phyloP scores from a whole-genome alignment of 2,329 filamentous ascomycete genomes.

The Aspergillus carbonarius region DNA sequence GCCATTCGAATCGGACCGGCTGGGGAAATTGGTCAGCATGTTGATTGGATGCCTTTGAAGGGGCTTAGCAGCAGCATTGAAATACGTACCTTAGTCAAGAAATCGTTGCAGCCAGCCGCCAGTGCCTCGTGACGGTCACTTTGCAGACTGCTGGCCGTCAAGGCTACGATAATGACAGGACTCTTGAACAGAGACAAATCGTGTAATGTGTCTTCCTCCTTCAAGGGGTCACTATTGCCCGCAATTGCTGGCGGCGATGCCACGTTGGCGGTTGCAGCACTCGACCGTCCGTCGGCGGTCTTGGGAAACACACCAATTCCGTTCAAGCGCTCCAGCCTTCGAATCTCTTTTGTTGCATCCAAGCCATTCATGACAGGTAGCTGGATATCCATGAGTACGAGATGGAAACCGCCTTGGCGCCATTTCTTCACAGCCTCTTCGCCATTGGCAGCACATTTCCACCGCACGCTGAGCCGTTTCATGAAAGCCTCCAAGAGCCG shows the following conservation, averaged over 20 bases:
- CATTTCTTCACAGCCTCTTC: slow-evolving; percentile 91
- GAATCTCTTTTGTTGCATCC: slow-evolving; percentile 92
- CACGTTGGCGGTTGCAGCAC: slow-evolving; percentile 32
- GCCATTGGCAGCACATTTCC: slow-evolving; percentile 96
- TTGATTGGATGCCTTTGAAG: neutral
- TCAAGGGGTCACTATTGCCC: slow-evolving; percentile 26
- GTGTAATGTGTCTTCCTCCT: slow-evolving; percentile 37
- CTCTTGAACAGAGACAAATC: slow-evolving; percentile 73
- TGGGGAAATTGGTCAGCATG: slow-evolving; percentile 39
- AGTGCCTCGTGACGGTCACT: slow-evolving; percentile 93
- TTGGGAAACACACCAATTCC: slow-evolving; percentile 87
- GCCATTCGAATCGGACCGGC: slow-evolving; percentile 97
- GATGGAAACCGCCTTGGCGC: slow-evolving; percentile 86
- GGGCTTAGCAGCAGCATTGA: neutral
- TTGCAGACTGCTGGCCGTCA: slow-evolving; percentile 91
- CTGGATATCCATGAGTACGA: slow-evolving; percentile 98
- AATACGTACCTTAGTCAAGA: slow-evolving; percentile 81
- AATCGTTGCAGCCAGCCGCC: slow-evolving; percentile 96
- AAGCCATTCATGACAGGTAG: slow-evolving; percentile 94
- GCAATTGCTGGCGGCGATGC: slow-evolving; percentile 20
- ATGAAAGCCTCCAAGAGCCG: slow-evolving; percentile 92
- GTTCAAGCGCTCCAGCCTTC: slow-evolving; percentile 83
- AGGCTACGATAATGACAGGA: slow-evolving; percentile 93
- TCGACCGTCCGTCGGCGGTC: slow-evolving; percentile 56
- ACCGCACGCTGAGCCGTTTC: slow-evolving; percentile 90